phyloP scores from a whole-genome alignment of 2,329 filamentous ascomycete genomes.

The Beauveria scarabaeidicola region DNA sequence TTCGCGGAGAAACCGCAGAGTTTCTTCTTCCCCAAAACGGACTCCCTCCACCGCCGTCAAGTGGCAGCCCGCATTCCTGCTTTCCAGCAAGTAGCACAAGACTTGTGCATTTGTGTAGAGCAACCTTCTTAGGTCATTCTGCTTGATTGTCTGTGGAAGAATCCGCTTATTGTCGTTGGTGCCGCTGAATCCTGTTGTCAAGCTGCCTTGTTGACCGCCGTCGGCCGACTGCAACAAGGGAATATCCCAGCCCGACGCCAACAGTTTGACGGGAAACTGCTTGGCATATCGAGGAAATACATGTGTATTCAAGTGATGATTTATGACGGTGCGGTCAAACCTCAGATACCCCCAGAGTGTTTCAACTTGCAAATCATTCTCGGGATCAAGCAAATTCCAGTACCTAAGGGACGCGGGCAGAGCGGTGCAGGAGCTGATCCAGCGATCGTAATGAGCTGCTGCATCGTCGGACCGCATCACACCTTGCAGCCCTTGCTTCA shows the following conservation, averaged over 20 bases:
- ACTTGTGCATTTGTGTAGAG: slow-evolving; percentile 57
- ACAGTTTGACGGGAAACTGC: slow-evolving; percentile 54
- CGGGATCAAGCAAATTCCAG: slow-evolving; percentile 50
- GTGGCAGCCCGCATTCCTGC: slow-evolving; percentile 40
- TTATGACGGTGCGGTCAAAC: slow-evolving; percentile 40
- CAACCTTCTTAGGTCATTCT: slow-evolving; percentile 49
- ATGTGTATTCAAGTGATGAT: slow-evolving; percentile 54
- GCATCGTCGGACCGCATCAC: slow-evolving; percentile 50
- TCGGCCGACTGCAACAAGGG: slow-evolving; percentile 31
- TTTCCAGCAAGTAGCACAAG: slow-evolving; percentile 46
- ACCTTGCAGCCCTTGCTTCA: slow-evolving; percentile 39
- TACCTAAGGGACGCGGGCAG: slow-evolving; percentile 39
- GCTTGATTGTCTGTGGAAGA: slow-evolving; percentile 52
- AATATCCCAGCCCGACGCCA: slow-evolving; percentile 61
- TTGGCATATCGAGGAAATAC: slow-evolving; percentile 59
- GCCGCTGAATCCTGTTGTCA: slow-evolving; percentile 62
- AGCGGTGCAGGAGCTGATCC: slow-evolving; percentile 29
- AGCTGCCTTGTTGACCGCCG: not conserved
- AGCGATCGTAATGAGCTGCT: slow-evolving; percentile 44
- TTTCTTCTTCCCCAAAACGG: slow-evolving; percentile 25
- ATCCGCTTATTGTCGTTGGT: slow-evolving; percentile 58
- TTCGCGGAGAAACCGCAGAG: slow-evolving; percentile 28
- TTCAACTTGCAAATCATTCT: slow-evolving; percentile 42
- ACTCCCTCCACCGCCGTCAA: slow-evolving; percentile 16
- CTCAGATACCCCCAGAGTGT: slow-evolving; percentile 43